Percentiles rank a stretch among this genome's conserved stretches.
phyloP scores from a whole-genome alignment of 352 stramenopile genomes.

The Peronospora belbahrii region DNA sequence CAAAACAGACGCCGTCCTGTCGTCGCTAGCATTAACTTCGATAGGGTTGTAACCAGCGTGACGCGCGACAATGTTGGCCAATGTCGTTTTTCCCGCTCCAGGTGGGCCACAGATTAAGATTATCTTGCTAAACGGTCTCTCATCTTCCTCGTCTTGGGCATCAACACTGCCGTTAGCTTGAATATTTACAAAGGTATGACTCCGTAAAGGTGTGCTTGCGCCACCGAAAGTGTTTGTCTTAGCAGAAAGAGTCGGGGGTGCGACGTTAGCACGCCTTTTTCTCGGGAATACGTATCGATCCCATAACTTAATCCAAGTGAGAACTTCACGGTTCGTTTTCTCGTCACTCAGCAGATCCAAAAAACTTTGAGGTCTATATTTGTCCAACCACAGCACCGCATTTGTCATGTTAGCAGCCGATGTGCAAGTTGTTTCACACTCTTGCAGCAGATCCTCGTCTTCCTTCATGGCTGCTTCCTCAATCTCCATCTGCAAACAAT shows the following conservation, averaged over 20 bases:
- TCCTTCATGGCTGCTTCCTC: slow-evolving; percentile 42
- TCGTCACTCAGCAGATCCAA: slow-evolving; percentile 94
- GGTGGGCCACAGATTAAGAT: slow-evolving; percentile 94
- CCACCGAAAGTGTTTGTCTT: slow-evolving; percentile 4
- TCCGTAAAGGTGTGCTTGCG: slow-evolving; percentile 12
- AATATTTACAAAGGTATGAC: neutral
- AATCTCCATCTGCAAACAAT: slow-evolving; percentile 48
- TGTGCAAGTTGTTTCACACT: neutral
- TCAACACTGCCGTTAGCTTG: slow-evolving; percentile 2
- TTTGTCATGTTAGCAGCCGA: slow-evolving; percentile 3
- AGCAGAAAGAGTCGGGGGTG: slow-evolving; percentile 6
- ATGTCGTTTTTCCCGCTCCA: slow-evolving; percentile 93
- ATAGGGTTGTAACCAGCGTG: slow-evolving; percentile 96
- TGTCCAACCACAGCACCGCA: slow-evolving; percentile 91
- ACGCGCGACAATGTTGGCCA: slow-evolving; percentile 93
- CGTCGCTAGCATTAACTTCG: slow-evolving; percentile 97
- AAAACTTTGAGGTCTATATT: slow-evolving; percentile 92
- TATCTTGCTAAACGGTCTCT: slow-evolving; percentile 69
- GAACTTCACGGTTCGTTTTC: slow-evolving; percentile 93
- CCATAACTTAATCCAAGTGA: slow-evolving; percentile 93
- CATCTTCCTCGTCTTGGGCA: slow-evolving; percentile 39
- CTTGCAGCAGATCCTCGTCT: slow-evolving; percentile 10
- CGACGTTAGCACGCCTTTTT: slow-evolving; percentile 33
- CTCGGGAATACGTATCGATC: slow-evolving; percentile 91
- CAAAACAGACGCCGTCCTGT: slow-evolving; percentile 88